Base-by-base conservation (phyloP, 2,329 filamentous ascomycete species). In the Bipolaris victoriae region DNA sequence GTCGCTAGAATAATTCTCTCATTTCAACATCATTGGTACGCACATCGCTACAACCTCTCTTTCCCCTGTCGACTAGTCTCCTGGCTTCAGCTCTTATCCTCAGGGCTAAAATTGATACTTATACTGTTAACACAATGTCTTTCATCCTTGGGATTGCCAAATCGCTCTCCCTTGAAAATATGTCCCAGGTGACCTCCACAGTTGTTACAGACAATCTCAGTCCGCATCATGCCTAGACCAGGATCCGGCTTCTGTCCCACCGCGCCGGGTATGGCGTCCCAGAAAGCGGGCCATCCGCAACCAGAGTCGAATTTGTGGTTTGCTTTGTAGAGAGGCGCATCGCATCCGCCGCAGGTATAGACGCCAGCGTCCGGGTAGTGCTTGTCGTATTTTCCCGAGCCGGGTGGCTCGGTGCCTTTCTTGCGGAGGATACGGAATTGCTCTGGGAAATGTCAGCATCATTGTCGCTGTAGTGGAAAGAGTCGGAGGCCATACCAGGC, bases 261-360 rank as follows among this genome's bases (percentile, higher is more conserved):
- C 0, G 94, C 94, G 2, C 92, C 93, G 0, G 95, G 94, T 49
- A 99, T 86, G 64, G 90, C 94, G 78, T 99, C 95, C 75, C 94
- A 99, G 79, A 98, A 99, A 11, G 95, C 95, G 0, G 95, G 95
- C 95, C 95, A 99, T 60, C 95, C 95, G 78, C 95, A 99, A 40
- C 92, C 92, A 16, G 91, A 96, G 77, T 91, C 91, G 84, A 99
- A 99, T 78, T 99, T 99, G 79, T 97, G 93, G 62, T 84, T 84
- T 26, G 95, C 93, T 77, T 88, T 94, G 85, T 99, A 99, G 16
- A 99, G 86, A 5, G 95, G 93, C 7, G 92, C 85, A 26, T 88
- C 78, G 82, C 95, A 99, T 50, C 86, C 95, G 16, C 90, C 91
- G 78, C 95, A 99, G 44, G 84, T 88, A 81, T 98, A 99, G 52